A percentile compares a stretch with the other conserved stretches of the same genome.
These are phyloP conservation scores for Coniochaeta hoffmannii DNA, from an alignment of 2,329 filamentous ascomycete genomes.

Conservation along the genomic window DNA sequence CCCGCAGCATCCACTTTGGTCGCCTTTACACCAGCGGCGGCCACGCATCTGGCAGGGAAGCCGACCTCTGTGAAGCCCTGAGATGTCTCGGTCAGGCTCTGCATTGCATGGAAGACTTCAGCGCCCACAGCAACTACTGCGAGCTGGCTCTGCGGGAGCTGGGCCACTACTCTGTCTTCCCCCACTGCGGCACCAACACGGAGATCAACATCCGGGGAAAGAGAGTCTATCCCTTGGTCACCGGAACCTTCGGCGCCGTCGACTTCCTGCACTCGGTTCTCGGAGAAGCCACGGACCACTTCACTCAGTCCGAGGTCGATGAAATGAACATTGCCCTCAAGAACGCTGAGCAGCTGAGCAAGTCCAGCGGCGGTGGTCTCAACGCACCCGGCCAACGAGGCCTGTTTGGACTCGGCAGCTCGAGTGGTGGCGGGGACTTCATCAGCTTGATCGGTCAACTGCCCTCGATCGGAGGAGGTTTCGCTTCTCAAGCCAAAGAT, in stretches of 20 bases:
- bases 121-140: conserved; percentile 77
- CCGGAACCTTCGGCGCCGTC: conserved; percentile 70
- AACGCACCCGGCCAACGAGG: conserved; percentile 20
- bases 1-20: conserved; percentile 69
- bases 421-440: conserved; percentile 44
- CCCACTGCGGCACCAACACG: conserved; percentile 62
- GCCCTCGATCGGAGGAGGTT: conserved; percentile 59
- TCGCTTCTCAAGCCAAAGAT: conserved; percentile 58
- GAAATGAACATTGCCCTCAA: conserved; percentile 70
- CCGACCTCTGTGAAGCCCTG: conserved; percentile 73
- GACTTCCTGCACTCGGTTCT: conserved; percentile 77
- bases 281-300: conserved; percentile 71
- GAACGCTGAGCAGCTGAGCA: conserved; percentile 50
- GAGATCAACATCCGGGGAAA: conserved; percentile 60
- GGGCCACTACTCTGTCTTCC: conserved; percentile 60
- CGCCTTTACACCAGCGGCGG: conserved; percentile 63
- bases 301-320: conserved; percentile 78
- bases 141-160: conserved; percentile 70
- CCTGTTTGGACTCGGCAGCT: conserved; percentile 22
- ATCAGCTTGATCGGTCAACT: conserved; percentile 69
- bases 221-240: conserved; percentile 66
- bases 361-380: conserved; percentile 17
- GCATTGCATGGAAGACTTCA: conserved; percentile 73
- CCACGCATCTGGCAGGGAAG: conserved; percentile 58
- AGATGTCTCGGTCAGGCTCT: conserved; percentile 69